A percentile compares a stretch with the other conserved stretches of the same genome.
Conservation (phyloP, 2,329 filamentous ascomycete species). For the Aaosphaeria arxii region DNA sequence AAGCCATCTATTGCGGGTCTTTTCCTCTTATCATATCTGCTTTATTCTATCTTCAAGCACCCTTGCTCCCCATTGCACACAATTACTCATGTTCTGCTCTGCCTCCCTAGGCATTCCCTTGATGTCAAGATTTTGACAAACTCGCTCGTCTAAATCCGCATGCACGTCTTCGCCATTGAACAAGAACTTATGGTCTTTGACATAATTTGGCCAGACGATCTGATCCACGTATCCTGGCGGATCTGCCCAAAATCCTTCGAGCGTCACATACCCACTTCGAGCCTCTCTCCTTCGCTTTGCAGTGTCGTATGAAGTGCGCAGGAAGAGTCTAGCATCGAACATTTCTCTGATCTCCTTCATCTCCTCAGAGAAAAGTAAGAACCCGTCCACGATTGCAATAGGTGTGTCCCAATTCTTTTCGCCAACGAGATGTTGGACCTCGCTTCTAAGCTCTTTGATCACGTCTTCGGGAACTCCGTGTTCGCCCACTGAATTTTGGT, state of each 20-base stretch:
- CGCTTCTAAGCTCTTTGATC: conserved; percentile 36
- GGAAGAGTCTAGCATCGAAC: conserved; percentile 75
- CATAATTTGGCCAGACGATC: conserved; percentile 96
- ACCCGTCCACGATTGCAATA: conserved; percentile 77
- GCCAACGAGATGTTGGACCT: conserved; percentile 8
- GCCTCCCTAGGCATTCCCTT: conserved; percentile 40
- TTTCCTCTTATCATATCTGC: no score
- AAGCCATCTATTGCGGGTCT: no score
- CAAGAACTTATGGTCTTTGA: conserved; percentile 74
- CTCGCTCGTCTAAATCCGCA: conserved; percentile 48
- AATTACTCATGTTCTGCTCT: conserved; percentile 30
- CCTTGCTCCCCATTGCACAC: conserved; percentile 28
- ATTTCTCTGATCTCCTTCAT: conserved; percentile 52
- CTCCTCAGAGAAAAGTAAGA: conserved; percentile 71
- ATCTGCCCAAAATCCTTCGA: conserved; percentile 89
- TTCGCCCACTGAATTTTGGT: conserved; percentile 53
- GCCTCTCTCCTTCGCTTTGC: conserved; percentile 66
- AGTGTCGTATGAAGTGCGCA: conserved; percentile 61
- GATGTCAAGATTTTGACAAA: conserved; percentile 24
- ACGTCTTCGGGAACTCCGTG: conserved; percentile 26
- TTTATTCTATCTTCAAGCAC: conserved; percentile 18
- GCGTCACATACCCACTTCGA: conserved; percentile 72
- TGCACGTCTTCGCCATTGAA: conserved; percentile 69
- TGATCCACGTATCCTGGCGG: conserved; percentile 91
- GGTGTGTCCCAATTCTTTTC: conserved; percentile 14